Base-by-base conservation (phyloP, 768 basidiomycete species). In the Amanita thiersii region DNA sequence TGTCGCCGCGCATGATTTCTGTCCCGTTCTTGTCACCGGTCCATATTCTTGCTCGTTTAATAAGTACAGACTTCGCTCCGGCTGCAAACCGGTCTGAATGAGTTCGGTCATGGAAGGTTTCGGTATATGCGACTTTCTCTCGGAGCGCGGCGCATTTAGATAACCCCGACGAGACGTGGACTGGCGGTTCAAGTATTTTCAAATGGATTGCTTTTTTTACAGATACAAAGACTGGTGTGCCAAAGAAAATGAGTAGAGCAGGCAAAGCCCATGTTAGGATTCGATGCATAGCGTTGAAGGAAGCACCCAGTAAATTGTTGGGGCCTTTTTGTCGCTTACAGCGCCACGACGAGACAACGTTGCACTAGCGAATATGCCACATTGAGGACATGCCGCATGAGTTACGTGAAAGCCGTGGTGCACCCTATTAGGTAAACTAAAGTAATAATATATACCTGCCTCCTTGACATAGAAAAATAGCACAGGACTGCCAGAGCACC, bases 41-140 rank as follows among this genome's bases (percentile, higher is more conserved):
- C 90, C 90, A 93, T 47, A 94, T 72, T 20, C 68, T 86, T 18
- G 80, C 89, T 48, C 89, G 85, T 56, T 67, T 72, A 41, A 92
- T 71, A 37, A 85, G 64, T 4, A 75, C 66, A 1, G 86, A 66
- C 37, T 65, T 66, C 2, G 86, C 84, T 2, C 79, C 82, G 2
- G 62, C 63, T 6, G 66, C 77, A 50, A 75, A 86, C 3, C 86
- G 69, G 56, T 87, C 85, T 6, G 82, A 86, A 34, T 62, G 55
- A 4, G 59, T 56, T 4, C 84, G 72, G 10, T 54, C 38, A 45
- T 67, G 52, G 44, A 81, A 84, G 43, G 72, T 49, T 0, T 50
- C 30, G 7, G 71, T 61, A 17, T 73, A 69, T 0, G 70, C 74
- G 20, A 75, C 57, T 39, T 62, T 48, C 40, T 55, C 44, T 20